Base-by-base conservation (phyloP, 2,329 filamentous ascomycete genomes). In the Arachnomyces sp. region DNA sequence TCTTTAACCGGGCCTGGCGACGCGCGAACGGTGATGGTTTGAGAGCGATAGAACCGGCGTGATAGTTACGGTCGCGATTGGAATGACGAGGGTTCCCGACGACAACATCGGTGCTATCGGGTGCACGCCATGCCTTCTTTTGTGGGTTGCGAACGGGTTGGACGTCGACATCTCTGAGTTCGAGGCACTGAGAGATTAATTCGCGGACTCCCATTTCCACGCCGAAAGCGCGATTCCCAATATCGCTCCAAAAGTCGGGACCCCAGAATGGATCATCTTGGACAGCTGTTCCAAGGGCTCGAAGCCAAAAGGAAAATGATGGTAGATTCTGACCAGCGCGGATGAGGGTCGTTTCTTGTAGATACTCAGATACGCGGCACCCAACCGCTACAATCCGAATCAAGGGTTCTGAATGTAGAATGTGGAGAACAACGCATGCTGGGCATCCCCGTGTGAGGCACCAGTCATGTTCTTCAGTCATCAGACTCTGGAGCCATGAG, bases 401-500 rank as follows among this genome's bases (percentile, higher is more conserved):
- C 1, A 62, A 65, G 8, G 65, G 64, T 40, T 67, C 65, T n/a
- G 63, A 66, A 40, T 65, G 54, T 12, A 68, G 50, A 32, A 66
- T 62, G 40, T 67, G 59, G 40, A 60, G 51, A 7, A 66, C 63
- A 31, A 66, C 59, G 44, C 65, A 68, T 34, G 61, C 61, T 25
- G 75, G 74, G 54, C 76, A 79, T 17, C 74, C 73, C 17, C 66
- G 58, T 2, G 72, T 75, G 42, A 68, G 60, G 49, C 72, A 76
- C 73, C 74, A 79, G 45, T 77, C 71, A 43, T 71, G 68, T 47
- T 75, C 73, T 38, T 76, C 73, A 8, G 61, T 63, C 15, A 79
- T 55, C 43, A 78, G 76, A 56, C 73, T 77, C 45, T 77, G 71
- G 28, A 79, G 63, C 67, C 73, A 78, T 38, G 76, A 60, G 51